phyloP scores from a whole-genome alignment of 306 rosid genomes.

The Begonia peltatifolia region DNA sequence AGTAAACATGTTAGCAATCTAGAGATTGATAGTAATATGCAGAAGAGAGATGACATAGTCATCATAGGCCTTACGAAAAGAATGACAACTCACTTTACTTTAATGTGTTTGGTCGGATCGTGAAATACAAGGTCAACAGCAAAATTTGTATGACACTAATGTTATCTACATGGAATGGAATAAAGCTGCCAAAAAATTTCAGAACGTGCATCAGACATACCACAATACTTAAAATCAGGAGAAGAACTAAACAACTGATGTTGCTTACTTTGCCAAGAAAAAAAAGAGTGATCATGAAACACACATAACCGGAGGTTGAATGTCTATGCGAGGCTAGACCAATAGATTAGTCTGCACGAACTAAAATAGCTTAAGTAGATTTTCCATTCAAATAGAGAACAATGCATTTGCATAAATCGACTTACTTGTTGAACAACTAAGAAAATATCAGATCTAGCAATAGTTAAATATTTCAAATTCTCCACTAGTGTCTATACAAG shows the following conservation, averaged over 20 bases:
- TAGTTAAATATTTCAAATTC: too few relatives aligned
- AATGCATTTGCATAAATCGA: too few relatives aligned
- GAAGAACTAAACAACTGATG: slow-evolving; percentile 1
- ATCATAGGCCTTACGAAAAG: too few relatives aligned
- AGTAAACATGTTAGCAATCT: too few relatives aligned
- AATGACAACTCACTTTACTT: slow-evolving; percentile 1
- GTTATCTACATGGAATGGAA: too few relatives aligned
- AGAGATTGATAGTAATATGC: slow-evolving; percentile 4
- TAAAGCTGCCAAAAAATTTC: too few relatives aligned
- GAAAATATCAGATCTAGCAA: too few relatives aligned
- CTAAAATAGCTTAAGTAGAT: too few relatives aligned
- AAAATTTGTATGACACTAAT: too few relatives aligned
- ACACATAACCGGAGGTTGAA: not conserved
- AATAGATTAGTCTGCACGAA: too few relatives aligned
- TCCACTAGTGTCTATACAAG: not conserved
- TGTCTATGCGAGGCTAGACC: not conserved
- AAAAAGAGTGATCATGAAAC: slow-evolving; percentile 1
- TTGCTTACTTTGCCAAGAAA: slow-evolving; percentile 5
- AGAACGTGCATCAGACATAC: not conserved
- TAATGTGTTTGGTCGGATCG: not conserved
- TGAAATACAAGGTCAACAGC: not conserved
- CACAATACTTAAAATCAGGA: not conserved
- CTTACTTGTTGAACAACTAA: too few relatives aligned
- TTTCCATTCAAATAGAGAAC: not conserved
- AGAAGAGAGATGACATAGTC: not conserved